Conservation (phyloP, 1,284 basidiomycete species). For the Schizophyllum amplum region DNA sequence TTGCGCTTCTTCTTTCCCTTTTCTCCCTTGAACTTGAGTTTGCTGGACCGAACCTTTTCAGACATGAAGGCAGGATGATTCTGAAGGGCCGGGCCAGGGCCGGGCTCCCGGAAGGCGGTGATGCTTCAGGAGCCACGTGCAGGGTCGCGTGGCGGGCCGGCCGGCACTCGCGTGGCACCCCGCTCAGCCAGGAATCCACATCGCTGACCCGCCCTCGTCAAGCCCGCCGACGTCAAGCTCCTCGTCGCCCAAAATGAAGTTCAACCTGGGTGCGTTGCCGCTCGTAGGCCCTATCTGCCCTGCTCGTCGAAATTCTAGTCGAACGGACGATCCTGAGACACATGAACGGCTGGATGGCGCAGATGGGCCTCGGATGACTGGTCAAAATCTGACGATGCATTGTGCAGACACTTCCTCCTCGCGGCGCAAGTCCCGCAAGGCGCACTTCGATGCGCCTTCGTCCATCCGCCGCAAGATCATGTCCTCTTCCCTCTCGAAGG, state of each 20-base stretch:
- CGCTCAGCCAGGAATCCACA: not conserved
- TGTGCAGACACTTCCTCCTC: conserved; percentile 73
- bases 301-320: not conserved
- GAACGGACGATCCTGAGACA: conserved; percentile 17
- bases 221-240: conserved; percentile 50
- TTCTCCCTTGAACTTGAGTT: conserved; percentile 84
- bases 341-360: conserved; percentile 47
- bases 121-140: not conserved
- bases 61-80: conserved; percentile 6
- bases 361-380: conserved; percentile 33
- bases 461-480: conserved; percentile 95
- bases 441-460: conserved; percentile 91
- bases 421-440: conserved; percentile 95
- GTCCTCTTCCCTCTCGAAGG: conserved; percentile 94
- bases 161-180: not conserved
- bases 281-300: conserved; percentile 3
- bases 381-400: conserved; percentile 17
- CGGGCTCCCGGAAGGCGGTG: too few species aligned
- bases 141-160: not conserved
- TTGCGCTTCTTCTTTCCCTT: conserved; percentile 77
- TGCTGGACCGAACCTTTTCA: conserved; percentile 53
- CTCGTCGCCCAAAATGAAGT: conserved; percentile 55
- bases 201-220: conserved; percentile 26
- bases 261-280: conserved; percentile 60
- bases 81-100: too few species aligned